These are phyloP conservation scores for Plasmodium gaboni DNA, from an alignment of 169 alveolate genomes.

Conservation along the genomic window DNA sequence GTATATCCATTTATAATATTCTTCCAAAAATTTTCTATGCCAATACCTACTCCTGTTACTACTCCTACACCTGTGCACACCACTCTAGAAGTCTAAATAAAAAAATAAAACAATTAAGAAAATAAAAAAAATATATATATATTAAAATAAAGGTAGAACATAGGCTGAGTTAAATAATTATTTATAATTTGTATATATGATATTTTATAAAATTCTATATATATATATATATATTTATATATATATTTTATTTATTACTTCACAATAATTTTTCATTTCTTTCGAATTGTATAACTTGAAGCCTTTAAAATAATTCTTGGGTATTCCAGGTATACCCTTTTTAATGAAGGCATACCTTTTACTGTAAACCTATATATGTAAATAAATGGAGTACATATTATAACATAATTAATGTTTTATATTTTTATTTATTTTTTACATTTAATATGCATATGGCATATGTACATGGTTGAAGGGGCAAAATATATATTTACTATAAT, in stretches of 20 bases:
- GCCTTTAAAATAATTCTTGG: constrained; percentile 18
- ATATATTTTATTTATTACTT: constrained; percentile 29
- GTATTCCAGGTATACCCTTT: constrained; percentile 31
- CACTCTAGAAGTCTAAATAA: constrained; percentile 77
- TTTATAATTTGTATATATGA: too few relatives aligned
- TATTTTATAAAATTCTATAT: background rate
- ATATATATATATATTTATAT: constrained; percentile 18
- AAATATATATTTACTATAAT: too few relatives aligned
- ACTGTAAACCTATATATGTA: constrained; percentile 28
- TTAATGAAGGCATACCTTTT: constrained; percentile 62
- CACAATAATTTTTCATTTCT: constrained; percentile 49
- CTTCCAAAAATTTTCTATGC: constrained; percentile 80
- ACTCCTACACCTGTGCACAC: constrained; percentile 85
- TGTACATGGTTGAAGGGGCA: too few relatives aligned
- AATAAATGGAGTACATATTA: too few relatives aligned
- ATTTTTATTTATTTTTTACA: too few relatives aligned
- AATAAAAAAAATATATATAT: too few relatives aligned
- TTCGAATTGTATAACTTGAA: constrained; percentile 49
- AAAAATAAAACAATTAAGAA: background rate
- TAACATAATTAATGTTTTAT: too few relatives aligned
- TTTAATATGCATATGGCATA: too few relatives aligned
- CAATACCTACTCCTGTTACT: constrained; percentile 81
- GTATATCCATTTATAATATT: constrained; percentile 78
- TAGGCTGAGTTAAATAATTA: too few relatives aligned
- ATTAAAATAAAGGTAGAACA: too few relatives aligned